Evolutionary conservation across 1,284 basidiomycete genomes (phyloP), one percentile per base, ranked within the genome.

Genomic region (Hemileia vastatrix): DNA sequence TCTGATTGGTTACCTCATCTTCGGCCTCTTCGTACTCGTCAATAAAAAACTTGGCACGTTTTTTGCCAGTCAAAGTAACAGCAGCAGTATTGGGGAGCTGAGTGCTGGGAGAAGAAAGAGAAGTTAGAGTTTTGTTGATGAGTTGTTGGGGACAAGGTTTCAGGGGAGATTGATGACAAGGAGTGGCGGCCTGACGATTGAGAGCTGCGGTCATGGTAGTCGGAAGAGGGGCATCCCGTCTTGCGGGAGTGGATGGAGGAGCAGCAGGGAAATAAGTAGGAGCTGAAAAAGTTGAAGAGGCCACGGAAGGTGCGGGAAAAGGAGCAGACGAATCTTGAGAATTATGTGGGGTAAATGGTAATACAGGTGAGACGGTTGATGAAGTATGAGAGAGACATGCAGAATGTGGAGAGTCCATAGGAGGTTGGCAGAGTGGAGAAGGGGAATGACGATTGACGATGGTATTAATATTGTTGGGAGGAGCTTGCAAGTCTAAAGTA

Each of bases 261-360:
- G 57, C 57, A 13, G 18, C 36, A 8, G 57, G 57, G 33, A 58
- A 49, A 32, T 50, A 51, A 15, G 40, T 45, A 1, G 57, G 51
- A 9, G 57, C 47, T 6, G 15, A 32, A 33, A 32, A 50, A 9
- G 45, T 43, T 9, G 32, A 18, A 13, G 57, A 58, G 45, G 47
- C 36, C 11, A 45, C 48, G 33, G 32, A 24, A n/a, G n/a, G n/a
- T n/a, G n/a, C n/a, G 27, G 48, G 51, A 32, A 47, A 31, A n/a
- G 45, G 45, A 8, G 47, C 36, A 15, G 9, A 32, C 6, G 57
- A 50, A 8, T 36, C 57, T 19, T 58, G 45, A 6, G 57, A 58
- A 48, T 58, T 58, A 27, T 58, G 49, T n/a, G 57, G 57, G 18
- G 57, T 58, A 8, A 50, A 45, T n/a, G 57, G 57, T 9, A 58